Percentiles rank a stretch among this genome's conserved stretches.
Evolutionary conservation across 2,329 filamentous ascomycete genomes (phyloP).

Genomic region (Fusarium sambucinum): DNA sequence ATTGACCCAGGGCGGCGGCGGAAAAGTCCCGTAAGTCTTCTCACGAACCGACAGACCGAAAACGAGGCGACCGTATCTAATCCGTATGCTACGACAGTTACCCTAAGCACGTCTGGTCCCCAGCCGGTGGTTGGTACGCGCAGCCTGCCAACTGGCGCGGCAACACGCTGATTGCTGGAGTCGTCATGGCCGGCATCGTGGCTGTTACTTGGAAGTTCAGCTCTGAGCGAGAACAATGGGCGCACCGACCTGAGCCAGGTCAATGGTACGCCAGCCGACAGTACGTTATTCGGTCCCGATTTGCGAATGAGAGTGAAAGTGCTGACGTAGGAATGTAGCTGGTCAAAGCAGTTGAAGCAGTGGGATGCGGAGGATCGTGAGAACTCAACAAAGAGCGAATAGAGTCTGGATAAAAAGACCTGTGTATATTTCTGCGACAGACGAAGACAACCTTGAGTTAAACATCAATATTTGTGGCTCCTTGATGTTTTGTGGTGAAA

Average conservation of each 20-base stretch:
- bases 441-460: constrained; percentile 29
- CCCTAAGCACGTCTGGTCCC: constrained; percentile 99
- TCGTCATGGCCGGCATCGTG: constrained; percentile 75
- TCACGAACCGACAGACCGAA: constrained; percentile 34
- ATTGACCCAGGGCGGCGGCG: constrained; percentile 77
- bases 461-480: constrained; percentile 10
- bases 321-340: constrained; percentile 52
- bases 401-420: constrained; percentile 30
- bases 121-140: constrained; percentile 95
- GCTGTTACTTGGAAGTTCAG: constrained; percentile 78
- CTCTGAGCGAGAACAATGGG: constrained; percentile 78
- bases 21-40: constrained; percentile 67
- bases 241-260: constrained; percentile 79
- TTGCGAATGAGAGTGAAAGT: background rate
- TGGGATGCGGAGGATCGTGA: constrained; percentile 59
- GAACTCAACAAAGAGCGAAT: constrained; percentile 48
- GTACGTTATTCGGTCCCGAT: constrained; percentile 64
- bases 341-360: constrained; percentile 60
- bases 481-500: background rate
- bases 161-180: constrained; percentile 85
- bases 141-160: constrained; percentile 94
- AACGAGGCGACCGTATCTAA: constrained; percentile 37
- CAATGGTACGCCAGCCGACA: constrained; percentile 87
- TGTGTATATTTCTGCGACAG: constrained; percentile 44
- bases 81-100: constrained; percentile 68